Evolutionary conservation across 2,329 filamentous ascomycete genomes (phyloP), one percentile per base, ranked within the genome.

Genomic region (Lecanoromycetidae sp.): DNA sequence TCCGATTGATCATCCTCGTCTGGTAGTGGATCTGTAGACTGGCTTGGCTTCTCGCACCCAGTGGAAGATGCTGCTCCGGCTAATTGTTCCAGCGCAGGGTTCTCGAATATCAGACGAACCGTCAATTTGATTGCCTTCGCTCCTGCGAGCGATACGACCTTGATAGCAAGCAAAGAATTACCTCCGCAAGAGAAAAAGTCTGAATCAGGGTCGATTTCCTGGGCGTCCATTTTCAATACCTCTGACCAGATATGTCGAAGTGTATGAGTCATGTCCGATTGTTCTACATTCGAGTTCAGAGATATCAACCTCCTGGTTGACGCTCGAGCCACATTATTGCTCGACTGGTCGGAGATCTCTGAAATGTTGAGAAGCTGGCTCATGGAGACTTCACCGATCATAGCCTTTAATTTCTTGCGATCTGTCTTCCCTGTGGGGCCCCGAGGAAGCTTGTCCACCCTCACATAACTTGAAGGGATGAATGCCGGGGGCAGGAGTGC

Each of bases 81-180:
- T 15, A 50, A n/a, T 12, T 48, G 35, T 2, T 17, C 23, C 7
- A 50, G 35, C 19, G 25, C 42, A 13, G 43, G 45, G 13, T 33
- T 19, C 12, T 27, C 19, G 23, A 49, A 48, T 7, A 44, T 33
- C 7, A 17, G 22, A 27, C 17, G 20, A 32, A 49, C 33, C 6
- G 40, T 45, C 22, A 49, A 37, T 3, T 36, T 19, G 6, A 39
- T 13, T 7, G 15, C 35, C 22, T 50, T 26, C 12, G 33, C 26
- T 13, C 43, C 9, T 20, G 35, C 43, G 8, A 25, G 22, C 8
- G 25, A 25, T 5, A 32, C 44, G 13, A 50, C 22, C 4, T 39
- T 19, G 15, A 50, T 50, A 10, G 48, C 48, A 7, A 30, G 19
- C 9, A 50, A 39, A 23, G 48, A 50, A 29, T 50, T 39, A 23